A percentile compares a stretch with the other conserved stretches of the same genome.
These are phyloP conservation scores for Rhododendron kiyosumense DNA, from an alignment of 148 eudicot genomes.

Conservation along the genomic window DNA sequence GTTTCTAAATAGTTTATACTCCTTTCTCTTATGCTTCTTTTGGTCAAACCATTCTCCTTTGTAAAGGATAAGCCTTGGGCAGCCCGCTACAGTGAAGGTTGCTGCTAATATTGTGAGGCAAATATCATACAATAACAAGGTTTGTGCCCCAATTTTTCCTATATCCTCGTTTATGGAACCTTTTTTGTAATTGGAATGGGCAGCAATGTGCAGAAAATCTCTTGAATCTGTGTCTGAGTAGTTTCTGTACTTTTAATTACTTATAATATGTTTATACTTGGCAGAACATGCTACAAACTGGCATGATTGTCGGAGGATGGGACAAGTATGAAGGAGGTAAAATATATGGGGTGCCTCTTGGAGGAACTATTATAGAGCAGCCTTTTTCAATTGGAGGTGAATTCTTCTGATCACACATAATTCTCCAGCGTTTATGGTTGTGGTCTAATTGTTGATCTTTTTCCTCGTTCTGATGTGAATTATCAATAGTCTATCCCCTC, in stretches of 20 bases:
- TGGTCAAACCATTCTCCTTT: neutral
- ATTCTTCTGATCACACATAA: neutral
- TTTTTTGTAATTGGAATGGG: neutral
- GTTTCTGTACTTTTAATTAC: neutral
- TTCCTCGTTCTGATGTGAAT: neutral
- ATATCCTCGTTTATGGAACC: neutral
- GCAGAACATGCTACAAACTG: slow-evolving; percentile 88
- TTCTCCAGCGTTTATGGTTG: neutral
- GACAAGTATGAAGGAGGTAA: slow-evolving; percentile 94
- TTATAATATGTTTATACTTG: neutral
- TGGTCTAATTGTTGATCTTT: neutral
- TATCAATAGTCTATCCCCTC: neutral
- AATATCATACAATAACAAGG: slow-evolving; percentile 85
- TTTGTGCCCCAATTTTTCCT: slow-evolving; percentile 37
- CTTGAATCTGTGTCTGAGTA: no score
- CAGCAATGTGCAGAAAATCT: neutral
- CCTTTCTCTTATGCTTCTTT: neutral
- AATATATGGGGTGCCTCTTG: slow-evolving; percentile 88
- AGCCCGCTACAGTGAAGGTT: slow-evolving; percentile 97
- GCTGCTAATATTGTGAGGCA: slow-evolving; percentile 91
- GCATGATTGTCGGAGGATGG: slow-evolving; percentile 97
- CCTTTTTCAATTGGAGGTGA: slow-evolving; percentile 97
- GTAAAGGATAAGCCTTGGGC: slow-evolving; percentile 86
- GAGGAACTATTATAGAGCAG: slow-evolving; percentile 88
- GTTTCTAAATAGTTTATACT: neutral